phyloP scores from a whole-genome alignment of 148 eudicot genomes.

The Rhododendron molle region DNA sequence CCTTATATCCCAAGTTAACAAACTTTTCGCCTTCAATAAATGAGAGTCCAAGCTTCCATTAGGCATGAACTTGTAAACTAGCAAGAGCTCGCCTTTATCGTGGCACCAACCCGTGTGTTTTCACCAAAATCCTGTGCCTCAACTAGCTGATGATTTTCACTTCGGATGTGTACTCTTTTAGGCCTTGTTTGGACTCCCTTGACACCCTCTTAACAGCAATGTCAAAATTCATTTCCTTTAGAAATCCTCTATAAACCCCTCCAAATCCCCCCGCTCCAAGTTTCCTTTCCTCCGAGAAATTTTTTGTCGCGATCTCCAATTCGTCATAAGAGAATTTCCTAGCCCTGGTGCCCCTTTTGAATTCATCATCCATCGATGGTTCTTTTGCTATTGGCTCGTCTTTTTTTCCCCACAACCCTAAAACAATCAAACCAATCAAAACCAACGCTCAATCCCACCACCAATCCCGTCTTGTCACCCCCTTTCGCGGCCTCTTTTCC shows the following conservation, averaged over 20 bases:
- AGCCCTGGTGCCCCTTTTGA: constrained; percentile 9
- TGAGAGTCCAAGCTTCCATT: constrained; percentile 20
- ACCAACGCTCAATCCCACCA: constrained; percentile 14
- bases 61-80: constrained; percentile 20
- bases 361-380: constrained; percentile 6
- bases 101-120: constrained; percentile 38
- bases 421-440: neutral
- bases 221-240: neutral
- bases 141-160: constrained; percentile 20
- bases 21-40: constrained; percentile 8
- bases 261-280: constrained; percentile 29
- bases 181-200: constrained; percentile 15
- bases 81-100: constrained; percentile 23
- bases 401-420: neutral
- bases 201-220: constrained; percentile 28
- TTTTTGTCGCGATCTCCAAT: constrained; percentile 6
- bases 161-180: constrained; percentile 29
- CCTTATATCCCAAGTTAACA: constrained; percentile 19
- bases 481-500: neutral
- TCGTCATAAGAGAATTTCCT: constrained; percentile 13
- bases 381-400: neutral
- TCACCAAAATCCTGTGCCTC: constrained; percentile 23
- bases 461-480: neutral
- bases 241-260: constrained; percentile 14
- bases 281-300: constrained; percentile 10